phyloP scores from a whole-genome alignment of 345 rosid species.

The Syzygium grande region DNA sequence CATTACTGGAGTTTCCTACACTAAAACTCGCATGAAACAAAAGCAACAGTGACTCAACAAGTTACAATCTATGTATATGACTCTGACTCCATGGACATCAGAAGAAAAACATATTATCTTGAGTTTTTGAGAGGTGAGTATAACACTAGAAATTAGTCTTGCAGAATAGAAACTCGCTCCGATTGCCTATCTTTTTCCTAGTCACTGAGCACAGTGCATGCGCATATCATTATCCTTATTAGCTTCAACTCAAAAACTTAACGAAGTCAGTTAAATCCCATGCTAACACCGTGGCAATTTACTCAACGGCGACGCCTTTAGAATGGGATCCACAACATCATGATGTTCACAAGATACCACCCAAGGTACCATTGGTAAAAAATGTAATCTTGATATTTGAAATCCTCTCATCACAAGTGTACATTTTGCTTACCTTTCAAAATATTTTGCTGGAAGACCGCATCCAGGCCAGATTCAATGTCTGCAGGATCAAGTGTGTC shows the following conservation, averaged over 20 bases:
- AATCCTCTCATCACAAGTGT: neutral
- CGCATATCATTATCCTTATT: neutral
- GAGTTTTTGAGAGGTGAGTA: neutral
- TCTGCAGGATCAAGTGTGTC: conserved; percentile 32
- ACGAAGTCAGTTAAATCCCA: neutral
- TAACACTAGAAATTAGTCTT: neutral
- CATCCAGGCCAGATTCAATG: conserved; percentile 46
- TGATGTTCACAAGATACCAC: neutral
- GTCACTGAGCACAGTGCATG: neutral
- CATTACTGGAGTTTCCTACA: neutral
- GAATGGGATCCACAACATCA: neutral
- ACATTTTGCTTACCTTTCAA: conserved; percentile 36
- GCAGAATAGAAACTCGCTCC: neutral
- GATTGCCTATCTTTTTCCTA: neutral
- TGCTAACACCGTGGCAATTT: neutral
- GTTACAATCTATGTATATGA: neutral
- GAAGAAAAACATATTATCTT: neutral
- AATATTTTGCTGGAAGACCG: conserved; percentile 50
- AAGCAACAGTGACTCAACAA: neutral
- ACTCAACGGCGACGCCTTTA: neutral
- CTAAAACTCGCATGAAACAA: neutral
- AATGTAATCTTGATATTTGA: neutral
- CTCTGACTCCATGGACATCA: neutral
- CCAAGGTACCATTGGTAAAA: neutral
- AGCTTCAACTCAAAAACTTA: neutral